Conservation (phyloP, 2,329 filamentous ascomycete genomes). For the Phaeosphaeria sp. region DNA sequence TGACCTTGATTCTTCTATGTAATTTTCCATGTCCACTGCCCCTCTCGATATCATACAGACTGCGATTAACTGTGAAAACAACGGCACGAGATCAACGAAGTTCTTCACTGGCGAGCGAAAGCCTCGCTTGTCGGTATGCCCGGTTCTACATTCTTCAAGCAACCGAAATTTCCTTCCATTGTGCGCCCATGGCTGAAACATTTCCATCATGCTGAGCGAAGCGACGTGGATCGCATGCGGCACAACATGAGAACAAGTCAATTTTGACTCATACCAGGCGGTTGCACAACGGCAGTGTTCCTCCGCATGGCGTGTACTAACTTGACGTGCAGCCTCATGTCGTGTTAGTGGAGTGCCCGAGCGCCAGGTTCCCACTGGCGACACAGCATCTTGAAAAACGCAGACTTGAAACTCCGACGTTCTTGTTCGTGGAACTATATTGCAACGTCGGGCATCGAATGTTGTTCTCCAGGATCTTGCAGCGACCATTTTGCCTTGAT, state of each 20-base stretch:
- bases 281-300: not conserved
- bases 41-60: not conserved
- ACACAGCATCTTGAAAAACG: conserved; percentile 17
- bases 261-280: not conserved
- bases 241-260: not conserved
- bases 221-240: not conserved
- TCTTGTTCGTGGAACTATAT: conserved; percentile 15
- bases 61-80: not conserved
- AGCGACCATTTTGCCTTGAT: conserved; percentile 10
- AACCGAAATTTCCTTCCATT: not conserved
- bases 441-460: conserved; percentile 19
- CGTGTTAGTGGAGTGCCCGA: conserved; percentile 22
- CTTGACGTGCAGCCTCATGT: conserved; percentile 9
- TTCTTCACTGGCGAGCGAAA: not conserved
- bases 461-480: conserved; percentile 20
- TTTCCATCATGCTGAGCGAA: not conserved
- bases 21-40: too few species aligned
- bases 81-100: not conserved
- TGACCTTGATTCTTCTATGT: too few species aligned
- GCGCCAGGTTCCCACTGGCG: conserved; percentile 14
- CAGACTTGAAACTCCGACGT: conserved; percentile 19
- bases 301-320: not conserved
- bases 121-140: not conserved
- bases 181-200: not conserved
- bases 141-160: not conserved